Evolutionary conservation across 768 basidiomycete species (phyloP), one percentile per base, ranked within the genome.

Genomic region (Crassisporium funariophilum): DNA sequence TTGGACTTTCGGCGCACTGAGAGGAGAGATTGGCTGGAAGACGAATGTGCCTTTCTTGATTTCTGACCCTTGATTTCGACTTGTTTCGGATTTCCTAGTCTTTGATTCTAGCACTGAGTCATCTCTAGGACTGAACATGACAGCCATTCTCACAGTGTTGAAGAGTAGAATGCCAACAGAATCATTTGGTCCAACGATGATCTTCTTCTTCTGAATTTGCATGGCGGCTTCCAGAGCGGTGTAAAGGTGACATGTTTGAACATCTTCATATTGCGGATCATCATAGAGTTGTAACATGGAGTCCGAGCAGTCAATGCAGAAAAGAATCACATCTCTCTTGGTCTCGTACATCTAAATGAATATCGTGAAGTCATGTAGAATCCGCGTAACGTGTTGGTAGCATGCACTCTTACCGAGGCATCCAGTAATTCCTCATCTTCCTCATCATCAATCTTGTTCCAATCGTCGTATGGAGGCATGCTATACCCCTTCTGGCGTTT

Each of bases 261-360:
- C 71, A 41, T 83, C 78, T 67, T 90, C 81, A 47, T 84, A 78
- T 44, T 72, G 70, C 9, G 81, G 79, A 56, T 86, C 82, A 19
- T 87, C 84, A 39, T 74, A 74, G 34, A 86, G 78, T 27, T 72
- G 74, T 19, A 88, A 84, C 95, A 98, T 98, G 9, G 91, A 90
- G 44, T 80, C 73, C 0, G 95, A 95, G 52, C 91, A 92, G 66
- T 99, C 95, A 47, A 99, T 91, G 64, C 88, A 90, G 70, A 98
- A 97, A n/a, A 98, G 68, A 36, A 95, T 86, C 23, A 93, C 89
- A 57, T 98, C 93, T 50, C 81, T 80, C 54, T 85, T 84, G 41
- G 82, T 81, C 52, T 91, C 88, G 52, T 81, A 78, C 48, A 75
- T 75, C 88, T 89, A 37, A 33, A n/a, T n/a, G 44, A 2, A 29